Base-by-base conservation (phyloP, 202 grass and related monocot species). In the Hordeum pubiflorum region DNA sequence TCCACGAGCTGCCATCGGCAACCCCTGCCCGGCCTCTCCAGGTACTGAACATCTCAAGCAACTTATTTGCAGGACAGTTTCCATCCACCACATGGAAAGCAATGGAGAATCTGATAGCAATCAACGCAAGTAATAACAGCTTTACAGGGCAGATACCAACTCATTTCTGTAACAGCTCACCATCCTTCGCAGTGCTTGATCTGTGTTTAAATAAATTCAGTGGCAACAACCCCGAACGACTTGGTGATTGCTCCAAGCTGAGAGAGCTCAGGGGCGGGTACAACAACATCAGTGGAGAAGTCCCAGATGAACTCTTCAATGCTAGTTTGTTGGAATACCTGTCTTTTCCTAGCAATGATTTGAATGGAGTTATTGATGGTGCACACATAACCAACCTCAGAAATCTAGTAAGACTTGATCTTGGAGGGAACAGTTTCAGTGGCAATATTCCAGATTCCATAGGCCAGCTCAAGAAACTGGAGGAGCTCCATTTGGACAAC, bases 11-110 rank as follows among this genome's bases (percentile, higher is more conserved):
- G 10, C 0, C 67, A 31, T 23, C 85, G 0, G 9, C 67, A 74
- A 59, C n/a, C 34, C 66, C 74, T 10, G 27, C 4, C 6, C 58
- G 9, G 10, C 79, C 79, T 44, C 79, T 87, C 18, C 57, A 87
- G 79, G 85, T 84, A 81, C 33, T 95, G 1, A 89, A 91, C 48
- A 81, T 95, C 70, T 91, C 93, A 4, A 88, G 86, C 75, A 95
- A 96, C 61, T 79, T 84, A 3, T 79, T 82, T 50, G 64, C 34
- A 22, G 79, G 85, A 65, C 13, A 21, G 17, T 78, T 87, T 21
- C 65, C 79, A 58, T 69, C 65, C 34, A 78, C n/a, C 66, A 58
- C 34, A 65, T 37, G 81, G 66, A 21, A 77, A 15, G 39, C 0
- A 8, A 87, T 73, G 74, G 64, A 44, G 2, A 87, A 83, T 64